Base-by-base conservation (phyloP, 768 basidiomycete genomes). In the Leccinum ochraceum region DNA sequence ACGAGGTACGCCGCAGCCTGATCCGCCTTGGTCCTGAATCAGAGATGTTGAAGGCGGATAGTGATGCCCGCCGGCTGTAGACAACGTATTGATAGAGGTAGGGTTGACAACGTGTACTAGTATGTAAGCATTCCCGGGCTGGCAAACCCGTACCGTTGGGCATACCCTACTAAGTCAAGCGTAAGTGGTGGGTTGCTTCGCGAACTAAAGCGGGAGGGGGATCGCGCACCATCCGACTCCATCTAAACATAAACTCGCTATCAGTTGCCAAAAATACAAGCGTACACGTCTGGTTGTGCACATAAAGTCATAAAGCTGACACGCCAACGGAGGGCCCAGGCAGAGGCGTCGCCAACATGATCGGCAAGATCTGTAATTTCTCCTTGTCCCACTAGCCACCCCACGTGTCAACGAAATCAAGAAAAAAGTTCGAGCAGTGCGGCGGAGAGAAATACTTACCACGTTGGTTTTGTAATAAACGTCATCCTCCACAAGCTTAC, bases 341-440 rank as follows among this genome's bases (percentile, higher is more conserved):
- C 20, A 67, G 42, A 7, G 56, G 54, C 28, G 67, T 73, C 24
- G 74, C 78, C 37, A 76, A 62, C 20, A 73, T 49, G 59, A 80
- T 76, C 10, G 83, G 85, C 22, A 77, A 60, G 49, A 87, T 80
- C n/a, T 80, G 77, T 17, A 86, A 60, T 65, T 78, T 84, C 61
- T 82, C 81, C 60, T 75, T 72, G 65, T 86, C 86, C 85, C 86
- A 87, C 85, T 86, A n/a, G 20, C 24, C 49, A 26, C 14, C 14
- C 48, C 16, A 24, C 32, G 11, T n/a, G 54, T 44, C 39, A 32
- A 39, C n/a, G 20, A 37, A 39, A 9, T 48, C 20, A 57, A 7
- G 44, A 44, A 9, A 17, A 30, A 42, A 50, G 17, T 32, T 62
- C 52, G 17, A 54, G 6, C 9, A 52, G n/a, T 24, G 37, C 20